These are phyloP conservation scores for Saccharomycopsis phalli DNA, from an alignment of 1,139 yeast species.

Conservation along the genomic window DNA sequence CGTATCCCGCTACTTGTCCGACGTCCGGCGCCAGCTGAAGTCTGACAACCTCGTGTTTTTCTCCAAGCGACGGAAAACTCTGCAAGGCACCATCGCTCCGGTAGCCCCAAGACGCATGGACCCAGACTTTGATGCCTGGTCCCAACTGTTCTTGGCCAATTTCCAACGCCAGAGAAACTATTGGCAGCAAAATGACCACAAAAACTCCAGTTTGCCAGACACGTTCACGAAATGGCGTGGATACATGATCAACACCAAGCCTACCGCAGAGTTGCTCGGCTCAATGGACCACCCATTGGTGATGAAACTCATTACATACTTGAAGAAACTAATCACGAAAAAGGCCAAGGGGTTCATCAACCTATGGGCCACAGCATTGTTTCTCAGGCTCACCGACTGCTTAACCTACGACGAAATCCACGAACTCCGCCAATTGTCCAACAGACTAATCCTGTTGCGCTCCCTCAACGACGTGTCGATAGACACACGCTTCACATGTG, in stretches of 20 bases:
- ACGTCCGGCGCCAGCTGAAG: constrained; percentile 14
- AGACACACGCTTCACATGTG: constrained; percentile 10
- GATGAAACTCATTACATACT: constrained; percentile 15
- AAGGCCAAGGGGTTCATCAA: constrained; percentile 12
- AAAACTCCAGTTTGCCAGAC: constrained; percentile 11
- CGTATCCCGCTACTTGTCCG: constrained; percentile 17
- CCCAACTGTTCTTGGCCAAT: not conserved
- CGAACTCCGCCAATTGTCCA: constrained; percentile 16
- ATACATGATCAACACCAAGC: constrained; percentile 15
- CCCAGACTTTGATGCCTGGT: not conserved
- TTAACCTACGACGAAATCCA: constrained; percentile 13
- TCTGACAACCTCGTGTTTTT: constrained; percentile 5
- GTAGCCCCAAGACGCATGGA: too few species aligned
- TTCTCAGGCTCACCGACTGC: constrained; percentile 15
- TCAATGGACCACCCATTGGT: constrained; percentile 7
- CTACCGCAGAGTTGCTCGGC: constrained; percentile 4
- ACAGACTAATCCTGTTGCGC: constrained; percentile 3
- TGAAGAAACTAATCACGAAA: constrained; percentile 19
- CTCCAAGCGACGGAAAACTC: constrained; percentile 1
- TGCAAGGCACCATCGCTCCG: not conserved
- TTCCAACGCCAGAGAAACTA: constrained; percentile 5
- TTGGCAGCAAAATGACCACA: not conserved
- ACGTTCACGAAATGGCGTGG: constrained; percentile 19
- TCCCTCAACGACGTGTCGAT: not conserved
- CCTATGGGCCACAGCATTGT: constrained; percentile 12